Percentiles rank a stretch among this genome's conserved stretches.
Evolutionary conservation across 352 stramenopile species (phyloP).

Genomic region (Blastocystis sp.): DNA sequence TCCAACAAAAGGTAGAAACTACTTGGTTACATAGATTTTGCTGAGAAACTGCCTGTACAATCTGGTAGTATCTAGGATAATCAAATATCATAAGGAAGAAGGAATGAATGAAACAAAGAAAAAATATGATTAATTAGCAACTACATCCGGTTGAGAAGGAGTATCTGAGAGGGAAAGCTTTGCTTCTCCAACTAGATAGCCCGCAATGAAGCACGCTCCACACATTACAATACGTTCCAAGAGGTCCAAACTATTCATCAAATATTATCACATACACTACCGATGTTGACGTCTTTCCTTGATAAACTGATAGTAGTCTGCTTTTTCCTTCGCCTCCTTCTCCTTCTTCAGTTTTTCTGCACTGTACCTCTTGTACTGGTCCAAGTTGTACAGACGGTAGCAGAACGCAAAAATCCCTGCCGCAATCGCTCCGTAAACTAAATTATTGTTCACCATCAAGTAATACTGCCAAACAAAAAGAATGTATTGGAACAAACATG

Average conservation of each 20-base stretch:
- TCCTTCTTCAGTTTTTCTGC: slow-evolving; percentile 36
- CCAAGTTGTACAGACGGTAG: slow-evolving; percentile 44
- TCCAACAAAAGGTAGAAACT: neutral
- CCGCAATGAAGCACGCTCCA: slow-evolving; percentile 11
- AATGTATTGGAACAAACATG: neutral
- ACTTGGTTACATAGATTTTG: neutral
- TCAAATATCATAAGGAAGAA: neutral
- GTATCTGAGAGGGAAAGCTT: neutral
- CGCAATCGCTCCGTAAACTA: neutral
- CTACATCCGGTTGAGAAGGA: neutral
- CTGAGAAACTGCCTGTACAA: neutral
- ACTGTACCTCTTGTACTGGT: slow-evolving; percentile 57
- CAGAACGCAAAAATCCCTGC: neutral
- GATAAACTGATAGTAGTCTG: slow-evolving; percentile 44
- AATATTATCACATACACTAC: neutral
- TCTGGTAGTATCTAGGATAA: neutral
- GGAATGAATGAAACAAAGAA: neutral
- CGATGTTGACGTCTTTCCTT: slow-evolving; percentile 3
- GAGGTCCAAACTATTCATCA: neutral
- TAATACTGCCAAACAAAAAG: neutral
- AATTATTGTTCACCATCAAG: neutral
- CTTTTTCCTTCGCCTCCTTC: slow-evolving; percentile 41
- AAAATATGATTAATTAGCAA: neutral
- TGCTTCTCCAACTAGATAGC: slow-evolving; percentile 4
- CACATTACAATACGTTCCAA: neutral